Base-by-base conservation (phyloP, 2,329 filamentous ascomycete species). In the Xylaria sp. region DNA sequence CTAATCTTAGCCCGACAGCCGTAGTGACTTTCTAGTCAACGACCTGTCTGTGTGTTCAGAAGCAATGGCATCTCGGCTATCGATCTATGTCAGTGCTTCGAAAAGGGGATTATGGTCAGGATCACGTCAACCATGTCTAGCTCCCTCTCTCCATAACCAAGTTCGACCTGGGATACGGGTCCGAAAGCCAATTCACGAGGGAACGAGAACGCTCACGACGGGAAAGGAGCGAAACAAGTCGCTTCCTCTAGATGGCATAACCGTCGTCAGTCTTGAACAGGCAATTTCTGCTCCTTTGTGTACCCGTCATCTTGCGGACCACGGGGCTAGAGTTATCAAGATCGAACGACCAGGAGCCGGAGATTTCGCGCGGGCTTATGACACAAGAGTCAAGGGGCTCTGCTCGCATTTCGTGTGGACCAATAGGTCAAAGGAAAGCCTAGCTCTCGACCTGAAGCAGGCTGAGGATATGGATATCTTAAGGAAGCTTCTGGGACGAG, bases 331-430 rank as follows among this genome's bases (percentile, higher is more conserved):
- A 4, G 78, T 83, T 18, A 82, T 82, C 65, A 83, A 83, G 63
- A 66, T 83, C 18, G 80, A 83, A 59, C 75, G 80, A 1, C 80
- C 78, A 0, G 72, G 68, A 0, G 74, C 74, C 0, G 80, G 80
- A 1, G 80, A 83, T 60, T 83, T 83, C 61, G 79, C 80, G 0
- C 74, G 79, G 1, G 66, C 73, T 11, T 81, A 82, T 56, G 80
- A 83, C 61, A 73, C 67, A 0, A 74, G 79, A 7, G 78, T 81
- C 2, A 71, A 74, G 7, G 79, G 79, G 0, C 66, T 80, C 13
- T 70, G 77, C 0, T 82, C 80, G 0, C 79, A 83, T 60, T 83
- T 83, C 52, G 72, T 82, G n/a, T 82, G 80, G 79, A 71, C 76
- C 0, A 83, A 82, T 55, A 73, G 80, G 19, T 79, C 78, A 6